Conservation (phyloP, 2,329 filamentous ascomycete species). For the Aspergillus fijiensis region DNA sequence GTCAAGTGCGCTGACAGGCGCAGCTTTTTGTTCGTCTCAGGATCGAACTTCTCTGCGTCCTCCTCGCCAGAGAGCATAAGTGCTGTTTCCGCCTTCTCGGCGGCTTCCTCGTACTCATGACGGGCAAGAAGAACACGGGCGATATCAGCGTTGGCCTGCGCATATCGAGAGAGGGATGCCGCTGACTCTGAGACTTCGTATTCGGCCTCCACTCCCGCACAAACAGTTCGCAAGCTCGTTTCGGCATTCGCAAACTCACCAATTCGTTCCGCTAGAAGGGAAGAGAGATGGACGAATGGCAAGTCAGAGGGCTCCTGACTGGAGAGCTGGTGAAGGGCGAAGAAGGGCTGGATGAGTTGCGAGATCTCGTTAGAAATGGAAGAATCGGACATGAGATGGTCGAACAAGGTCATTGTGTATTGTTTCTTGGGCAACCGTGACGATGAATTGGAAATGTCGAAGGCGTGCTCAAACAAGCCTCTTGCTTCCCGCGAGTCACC, state of each 20-base stretch:
- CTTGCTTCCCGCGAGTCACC: constrained; percentile 76
- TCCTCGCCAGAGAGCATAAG: constrained; percentile 75
- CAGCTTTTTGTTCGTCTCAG: constrained; percentile 65
- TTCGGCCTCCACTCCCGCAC: constrained; percentile 69
- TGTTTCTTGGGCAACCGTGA: constrained; percentile 71
- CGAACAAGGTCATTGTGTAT: constrained; percentile 79
- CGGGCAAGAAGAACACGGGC: constrained; percentile 77
- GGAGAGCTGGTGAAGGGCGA: constrained; percentile 79
- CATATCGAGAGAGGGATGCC: constrained; percentile 70
- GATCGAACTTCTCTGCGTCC: constrained; percentile 61
- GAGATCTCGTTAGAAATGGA: constrained; percentile 54
- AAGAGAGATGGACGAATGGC: constrained; percentile 72
- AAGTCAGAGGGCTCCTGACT: constrained; percentile 69
- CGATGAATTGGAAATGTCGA: constrained; percentile 83
- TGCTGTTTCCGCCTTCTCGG: constrained; percentile 77
- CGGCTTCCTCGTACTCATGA: constrained; percentile 64
- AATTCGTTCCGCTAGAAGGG: constrained; percentile 78
- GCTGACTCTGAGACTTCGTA: constrained; percentile 82
- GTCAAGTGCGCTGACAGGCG: constrained; percentile 84
- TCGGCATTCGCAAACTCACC: constrained; percentile 66
- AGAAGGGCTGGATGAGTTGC: constrained; percentile 77
- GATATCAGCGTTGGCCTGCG: constrained; percentile 81
- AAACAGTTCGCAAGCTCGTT: constrained; percentile 64
- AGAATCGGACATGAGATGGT: constrained; percentile 66
- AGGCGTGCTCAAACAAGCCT: constrained; percentile 86